A percentile compares a stretch with the other conserved stretches of the same genome.
Conservation (phyloP, 2,329 filamentous ascomycete genomes). For the Conoideocrella luteorostrata region DNA sequence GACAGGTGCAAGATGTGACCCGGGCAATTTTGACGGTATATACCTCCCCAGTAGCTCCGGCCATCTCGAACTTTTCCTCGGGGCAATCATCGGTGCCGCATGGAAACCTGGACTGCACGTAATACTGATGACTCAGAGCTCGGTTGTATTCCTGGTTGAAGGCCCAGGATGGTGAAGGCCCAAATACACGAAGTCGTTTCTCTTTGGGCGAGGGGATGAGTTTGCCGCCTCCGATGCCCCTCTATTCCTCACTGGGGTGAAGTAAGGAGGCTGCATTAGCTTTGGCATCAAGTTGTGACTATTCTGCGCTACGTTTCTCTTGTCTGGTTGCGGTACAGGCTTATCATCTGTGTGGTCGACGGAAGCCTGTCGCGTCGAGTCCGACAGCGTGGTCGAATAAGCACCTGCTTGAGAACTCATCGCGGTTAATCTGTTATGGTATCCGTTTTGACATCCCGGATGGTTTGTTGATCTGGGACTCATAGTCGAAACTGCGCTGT, state of each 20-base stretch:
- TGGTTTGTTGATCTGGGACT: too few relatives aligned
- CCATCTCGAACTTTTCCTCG: conserved; percentile 50
- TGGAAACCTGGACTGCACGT: conserved; percentile 35
- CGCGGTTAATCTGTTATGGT: too few relatives aligned
- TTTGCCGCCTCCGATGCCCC: background rate
- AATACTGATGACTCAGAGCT: conserved; percentile 39
- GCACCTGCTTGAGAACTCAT: too few relatives aligned
- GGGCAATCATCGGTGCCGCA: conserved; percentile 30
- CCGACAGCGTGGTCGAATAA: too few relatives aligned
- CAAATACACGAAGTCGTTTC: conserved; percentile 29
- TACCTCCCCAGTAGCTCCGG: conserved; percentile 60
- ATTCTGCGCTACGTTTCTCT: too few relatives aligned
- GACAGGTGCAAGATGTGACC: conserved; percentile 50
- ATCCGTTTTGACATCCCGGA: too few relatives aligned
- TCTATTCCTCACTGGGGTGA: conserved; percentile 14
- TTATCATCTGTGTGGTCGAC: conserved; percentile 7
- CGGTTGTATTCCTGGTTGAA: conserved; percentile 32
- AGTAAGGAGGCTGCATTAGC: too few relatives aligned
- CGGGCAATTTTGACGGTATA: conserved; percentile 50
- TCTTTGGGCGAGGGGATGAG: conserved; percentile 18
- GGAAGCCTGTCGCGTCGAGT: too few relatives aligned
- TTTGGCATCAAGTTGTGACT: too few relatives aligned
- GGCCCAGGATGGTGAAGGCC: conserved; percentile 24
- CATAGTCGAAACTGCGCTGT: too few relatives aligned
- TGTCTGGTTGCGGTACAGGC: too few relatives aligned